Base-by-base conservation (phyloP, 2,329 filamentous ascomycete genomes). In the Aspergillus sp. region DNA sequence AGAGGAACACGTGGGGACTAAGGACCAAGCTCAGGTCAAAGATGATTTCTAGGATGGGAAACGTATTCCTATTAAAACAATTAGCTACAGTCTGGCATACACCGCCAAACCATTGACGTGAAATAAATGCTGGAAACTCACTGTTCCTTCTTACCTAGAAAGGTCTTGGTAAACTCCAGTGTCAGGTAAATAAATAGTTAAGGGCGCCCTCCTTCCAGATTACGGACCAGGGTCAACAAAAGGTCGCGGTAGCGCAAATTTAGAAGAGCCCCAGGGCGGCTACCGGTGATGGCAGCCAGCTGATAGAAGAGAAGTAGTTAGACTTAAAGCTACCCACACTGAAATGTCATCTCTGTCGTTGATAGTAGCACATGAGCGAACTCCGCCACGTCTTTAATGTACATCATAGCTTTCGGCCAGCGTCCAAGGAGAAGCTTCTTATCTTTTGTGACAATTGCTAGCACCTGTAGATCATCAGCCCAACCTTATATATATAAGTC, bases 11-110 rank as follows among this genome's bases (percentile, higher is more conserved):
- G 48, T 70, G 51, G 5, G 52, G 57, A 47, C 60, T 70, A 13
- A 70, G 58, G 7, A 67, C 50, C 10, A 71, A 52, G 6, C 53
- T 66, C 2, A 45, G 56, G 47, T 67, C 47, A 54, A 61, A 68
- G 34, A 72, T 59, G 35, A 62, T 64, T 47, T 69, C 53, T 6
- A 58, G 61, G 29, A 70, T 47, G 2, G 47, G 47, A 37, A 69
- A 68, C 6, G 42, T 62, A 43, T 66, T 64, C 29, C 60, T 63
- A 40, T 43, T 40, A 32, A 13, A 46, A n/a, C 35, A 40, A 29
- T 42, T 31, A 47, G 41, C 33, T 33, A 29, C 35, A 10, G 33
- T 33, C 32, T n/a, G 32, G 11, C 1, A 5, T 12, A n/a, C 5
- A 8, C n/a, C 33, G n/a, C n/a, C 4, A 7, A 34, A 34, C n/a